Evolutionary conservation across 2,329 filamentous ascomycete species (phyloP).

Genomic region (Sordariomycetes sp.): DNA sequence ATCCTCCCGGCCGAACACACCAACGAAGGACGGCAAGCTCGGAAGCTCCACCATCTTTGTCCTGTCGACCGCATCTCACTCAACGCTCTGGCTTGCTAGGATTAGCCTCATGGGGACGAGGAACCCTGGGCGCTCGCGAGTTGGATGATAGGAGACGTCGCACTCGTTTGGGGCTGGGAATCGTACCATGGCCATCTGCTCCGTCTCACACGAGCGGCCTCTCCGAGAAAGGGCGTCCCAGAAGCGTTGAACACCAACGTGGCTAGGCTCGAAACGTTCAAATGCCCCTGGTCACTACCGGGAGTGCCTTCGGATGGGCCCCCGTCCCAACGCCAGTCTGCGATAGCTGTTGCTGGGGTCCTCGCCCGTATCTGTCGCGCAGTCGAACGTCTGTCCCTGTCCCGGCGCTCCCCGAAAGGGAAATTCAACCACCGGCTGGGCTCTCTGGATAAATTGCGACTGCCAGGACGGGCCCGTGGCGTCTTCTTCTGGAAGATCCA

Average conservation of each 20-base stretch:
- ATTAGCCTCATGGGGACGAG: background rate
- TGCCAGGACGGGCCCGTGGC: background rate
- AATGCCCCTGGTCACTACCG: background rate
- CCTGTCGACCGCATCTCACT: too few species aligned
- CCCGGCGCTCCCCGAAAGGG: background rate
- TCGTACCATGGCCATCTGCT: background rate
- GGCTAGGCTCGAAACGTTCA: background rate
- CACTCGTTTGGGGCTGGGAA: background rate
- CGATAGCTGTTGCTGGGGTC: background rate
- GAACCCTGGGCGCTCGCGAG: background rate
- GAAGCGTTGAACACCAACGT: background rate
- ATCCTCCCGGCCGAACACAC: too few species aligned
- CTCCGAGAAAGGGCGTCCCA: background rate
- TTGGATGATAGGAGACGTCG: background rate
- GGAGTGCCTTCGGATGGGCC: background rate
- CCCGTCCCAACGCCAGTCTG: background rate
- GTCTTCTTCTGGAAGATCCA: background rate
- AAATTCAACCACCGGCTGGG: background rate
- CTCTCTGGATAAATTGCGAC: background rate
- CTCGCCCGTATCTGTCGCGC: background rate
- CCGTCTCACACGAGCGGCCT: background rate
- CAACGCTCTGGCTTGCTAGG: too few species aligned
- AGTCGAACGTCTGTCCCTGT: background rate
- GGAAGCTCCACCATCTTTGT: too few species aligned
- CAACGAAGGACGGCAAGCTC: too few species aligned